Evolutionary conservation across 2,329 filamentous ascomycete genomes (phyloP), one percentile per base, ranked within the genome.

Genomic region (Acarospora socialis): DNA sequence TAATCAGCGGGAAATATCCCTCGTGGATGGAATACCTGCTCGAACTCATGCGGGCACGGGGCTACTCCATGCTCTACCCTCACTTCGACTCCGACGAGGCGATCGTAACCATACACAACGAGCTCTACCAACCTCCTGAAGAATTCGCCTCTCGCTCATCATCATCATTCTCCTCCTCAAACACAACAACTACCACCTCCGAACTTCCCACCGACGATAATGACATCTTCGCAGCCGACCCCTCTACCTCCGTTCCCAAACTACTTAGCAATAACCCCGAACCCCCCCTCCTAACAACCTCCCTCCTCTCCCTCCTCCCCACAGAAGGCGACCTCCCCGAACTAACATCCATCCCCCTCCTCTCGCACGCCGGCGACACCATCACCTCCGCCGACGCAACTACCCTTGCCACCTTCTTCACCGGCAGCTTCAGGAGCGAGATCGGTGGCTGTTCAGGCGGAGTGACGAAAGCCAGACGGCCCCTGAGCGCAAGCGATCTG

Each of bases 1-100:
- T 66, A 7, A 64, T 84, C n/a, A 73, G 73, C 29, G 74, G 73
- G 40, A 68, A 62, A 7, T 72, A 76, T 31, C 81, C 83, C 0
- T 66, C 79, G 0, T 90, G 82, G 76, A 64, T 83, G 34, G 80
- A 92, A 53, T 76, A 83, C 43, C 63, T 81, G 35, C 62, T 90
- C 21, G 77, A 82, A 47, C 66, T 94, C 10, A 78, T 81, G 40
- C 72, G 78, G 8, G 70, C 74, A 3, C 70, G 81, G 17, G 81
- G 80, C 8, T 93, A 92, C 55, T 73, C 70, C 44, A 73, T 81
- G 32, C 55, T 92, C 1, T 93, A 93, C 47, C 87, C 87, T 0
- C 70, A 73, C 21, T 62, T 70, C 13, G 36, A 50, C 4, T 44
- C 44, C 2, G 30, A 65, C 49, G 22, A 60, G 45, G 60, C 70